Base-by-base conservation (phyloP, 1,284 basidiomycete species). In the Marasmius oreades region DNA sequence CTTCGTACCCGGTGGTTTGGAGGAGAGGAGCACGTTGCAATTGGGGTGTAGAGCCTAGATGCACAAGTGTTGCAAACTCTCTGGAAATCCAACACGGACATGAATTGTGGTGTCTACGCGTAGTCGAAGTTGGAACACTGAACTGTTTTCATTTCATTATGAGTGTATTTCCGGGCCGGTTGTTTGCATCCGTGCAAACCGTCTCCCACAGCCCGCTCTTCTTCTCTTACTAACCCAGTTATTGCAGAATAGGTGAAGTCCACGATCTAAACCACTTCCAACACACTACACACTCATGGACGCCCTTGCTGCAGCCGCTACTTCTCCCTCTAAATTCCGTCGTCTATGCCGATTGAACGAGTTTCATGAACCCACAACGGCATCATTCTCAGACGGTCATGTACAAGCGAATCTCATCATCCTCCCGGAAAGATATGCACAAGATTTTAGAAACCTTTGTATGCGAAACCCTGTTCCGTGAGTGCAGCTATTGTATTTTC, bases 331-430 rank as follows among this genome's bases (percentile, higher is more conserved):
- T n/a, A 11, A 50, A 50, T 24, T 50, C 33, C 47, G 47, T n/a
- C 31, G n/a, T 26, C 47, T 50, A 12, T 50, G 47, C 20, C 47
- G 47, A 18, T 5, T 18, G 2, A 33, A 33, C 26, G 31, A 50
- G 11, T 50, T 50, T 20, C 24, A 50, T n/a, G 28, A 50, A 31
- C 47, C 47, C 47, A 50, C 47, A 18, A 50, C 47, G 5, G 47
- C 47, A 2, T 28, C 47, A 3, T 50, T 16, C 26, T 31, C 23
- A 2, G 26, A 50, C 16, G 47, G 47, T 16, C 31, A 50, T n/a
- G 28, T 20, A 26, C 47, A 50, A 20, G 47, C 47, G 1, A 50
- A 50, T 33, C 47, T 50, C 16, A 16, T 50, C 24, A 50, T 50
- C n/a, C 26, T 50, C 12, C 28, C 47, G 14, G 47, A 50, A 26